Evolutionary conservation across 345 rosid genomes (phyloP), one percentile per base, ranked within the genome.

Genomic region (Eucalyptus pauciflora): DNA sequence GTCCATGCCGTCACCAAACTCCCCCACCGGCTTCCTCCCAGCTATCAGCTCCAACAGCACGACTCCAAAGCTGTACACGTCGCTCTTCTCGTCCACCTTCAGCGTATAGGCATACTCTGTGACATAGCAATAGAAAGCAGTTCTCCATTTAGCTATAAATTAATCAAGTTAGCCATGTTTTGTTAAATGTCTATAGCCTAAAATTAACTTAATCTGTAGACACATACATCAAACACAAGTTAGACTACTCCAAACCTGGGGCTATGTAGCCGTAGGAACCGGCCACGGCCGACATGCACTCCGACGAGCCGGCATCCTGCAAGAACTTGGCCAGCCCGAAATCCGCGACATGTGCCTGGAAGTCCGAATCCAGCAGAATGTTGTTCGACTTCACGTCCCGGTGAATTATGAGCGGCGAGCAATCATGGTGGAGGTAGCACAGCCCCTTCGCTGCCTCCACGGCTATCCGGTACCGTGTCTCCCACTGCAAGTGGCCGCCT

Each of bases 231-330:
- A 37, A 20, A 41, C 5, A 41, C 48, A 24, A 76, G 48, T 76
- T 20, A 3, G n/a, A 31, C 41, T 10, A 54, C 48, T 58, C 50
- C 45, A 79, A 46, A 97, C 99, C 99, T 93, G 99, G 99, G 2
- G 99, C 99, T 43, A 97, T 97, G 94, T 97, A 97, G 37, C 99
- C 99, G 67, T 96, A 97, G 24, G 99, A 97, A 31, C 99, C 99
- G 31, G 99, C 99, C 10, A 97, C 91, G 18, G 96, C 88, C 22
- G 99, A 97, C 97, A 97, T 97, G 92, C 99, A 95, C 91, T 97
- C 98, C 0, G 99, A 97, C 50, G 95, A 94, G 71, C 96, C 97
- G 7, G 97, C 91, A 52, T 93, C 97, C 85, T 93, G 96, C 86
- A 97, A 90, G 95, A 97, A 96, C 96, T 96, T 97, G 33, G 99